Evolutionary conservation across 169 alveolate species (phyloP).

Genomic region (Amoebophrya sp.): DNA sequence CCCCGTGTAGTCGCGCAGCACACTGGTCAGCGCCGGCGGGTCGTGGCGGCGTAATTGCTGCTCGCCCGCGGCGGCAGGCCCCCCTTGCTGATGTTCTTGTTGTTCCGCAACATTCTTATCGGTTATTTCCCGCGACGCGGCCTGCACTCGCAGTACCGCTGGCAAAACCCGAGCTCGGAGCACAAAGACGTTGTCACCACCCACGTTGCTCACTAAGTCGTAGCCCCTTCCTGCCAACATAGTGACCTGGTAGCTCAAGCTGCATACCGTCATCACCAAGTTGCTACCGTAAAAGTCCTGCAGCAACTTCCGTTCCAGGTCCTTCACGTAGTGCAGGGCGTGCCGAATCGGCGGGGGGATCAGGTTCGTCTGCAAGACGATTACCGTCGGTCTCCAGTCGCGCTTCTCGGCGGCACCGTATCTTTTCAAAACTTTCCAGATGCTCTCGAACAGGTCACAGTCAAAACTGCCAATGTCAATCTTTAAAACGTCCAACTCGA

Average conservation of each 20-base stretch:
- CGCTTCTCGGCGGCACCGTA: background rate
- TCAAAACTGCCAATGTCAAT: background rate
- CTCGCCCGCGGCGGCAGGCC: background rate
- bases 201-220: background rate
- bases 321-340: background rate
- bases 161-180: too few species aligned
- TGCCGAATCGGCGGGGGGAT: background rate
- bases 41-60: background rate
- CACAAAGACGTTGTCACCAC: background rate
- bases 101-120: background rate
- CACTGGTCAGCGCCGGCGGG: background rate
- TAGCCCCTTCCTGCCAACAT: background rate
- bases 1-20: background rate
- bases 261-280: too few species aligned
- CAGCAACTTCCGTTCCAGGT: too few species aligned
- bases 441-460: background rate
- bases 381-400: background rate
- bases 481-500: background rate
- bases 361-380: background rate
- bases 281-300: too few species aligned
- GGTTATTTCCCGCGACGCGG: too few species aligned
- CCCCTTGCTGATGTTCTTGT: background rate
- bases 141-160: too few species aligned
- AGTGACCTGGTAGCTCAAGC: background rate
- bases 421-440: background rate